These are phyloP conservation scores for Leptomonas pyrrhocoris DNA, from an alignment of 208 protist genomes.

Conservation along the genomic window DNA sequence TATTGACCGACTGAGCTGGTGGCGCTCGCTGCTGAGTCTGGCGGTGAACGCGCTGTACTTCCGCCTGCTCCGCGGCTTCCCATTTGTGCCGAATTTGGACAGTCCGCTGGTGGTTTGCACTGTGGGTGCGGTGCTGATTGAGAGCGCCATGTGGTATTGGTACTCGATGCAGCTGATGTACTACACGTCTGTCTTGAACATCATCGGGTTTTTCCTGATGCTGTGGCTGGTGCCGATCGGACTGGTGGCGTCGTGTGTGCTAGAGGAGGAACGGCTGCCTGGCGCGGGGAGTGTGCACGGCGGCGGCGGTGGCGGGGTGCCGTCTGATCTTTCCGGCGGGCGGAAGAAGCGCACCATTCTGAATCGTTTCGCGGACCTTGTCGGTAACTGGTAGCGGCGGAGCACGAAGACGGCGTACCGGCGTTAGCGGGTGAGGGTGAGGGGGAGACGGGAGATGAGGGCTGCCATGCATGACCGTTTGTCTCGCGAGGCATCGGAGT, in stretches of 20 bases:
- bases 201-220: constrained; percentile 60
- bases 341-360: constrained; percentile 31
- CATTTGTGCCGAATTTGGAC: constrained; percentile 37
- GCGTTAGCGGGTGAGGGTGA: too few relatives aligned
- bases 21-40: constrained; percentile 53
- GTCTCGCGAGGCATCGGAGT: too few relatives aligned
- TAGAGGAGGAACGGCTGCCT: constrained; percentile 62
- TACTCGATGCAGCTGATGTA: constrained; percentile 37
- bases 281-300: constrained; percentile 21
- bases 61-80: constrained; percentile 47
- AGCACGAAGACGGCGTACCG: too few relatives aligned
- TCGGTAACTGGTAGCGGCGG: constrained; percentile 5
- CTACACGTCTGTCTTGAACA: constrained; percentile 21
- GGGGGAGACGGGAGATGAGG: too few relatives aligned
- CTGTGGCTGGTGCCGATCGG: constrained; percentile 65
- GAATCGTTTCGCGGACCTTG: constrained; percentile 22
- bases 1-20: constrained; percentile 60
- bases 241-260: constrained; percentile 45
- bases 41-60: constrained; percentile 52
- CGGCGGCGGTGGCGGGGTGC: neutral
- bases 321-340: neutral
- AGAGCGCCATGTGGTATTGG: constrained; percentile 58
- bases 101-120: constrained; percentile 38
- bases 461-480: too few relatives aligned
- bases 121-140: constrained; percentile 32